Base-by-base conservation (phyloP, 352 stramenopile species). In the Pythium pectinolyticum region DNA sequence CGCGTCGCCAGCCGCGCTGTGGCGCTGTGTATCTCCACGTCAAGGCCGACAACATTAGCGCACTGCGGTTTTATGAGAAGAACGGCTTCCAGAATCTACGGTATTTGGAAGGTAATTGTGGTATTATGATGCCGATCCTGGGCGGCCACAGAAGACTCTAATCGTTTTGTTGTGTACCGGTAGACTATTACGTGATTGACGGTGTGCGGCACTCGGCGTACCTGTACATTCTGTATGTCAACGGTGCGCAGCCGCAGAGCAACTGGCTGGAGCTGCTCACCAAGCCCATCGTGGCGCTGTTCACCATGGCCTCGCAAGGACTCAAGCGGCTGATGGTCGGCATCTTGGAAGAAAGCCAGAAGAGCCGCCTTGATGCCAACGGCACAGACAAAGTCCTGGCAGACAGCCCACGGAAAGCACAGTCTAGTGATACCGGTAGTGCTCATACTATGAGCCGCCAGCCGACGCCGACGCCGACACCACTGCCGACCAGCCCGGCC, bases 11-110 rank as follows among this genome's bases (percentile, higher is more conserved):
- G 66, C 72, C 76, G 12, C 47, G 74, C 14, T 98, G 94, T 54
- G 92, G 93, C 25, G 93, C 90, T 0, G 79, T 99, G 15, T 99
- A 99, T 70, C 77, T 99, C 28, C 97, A 99, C 74, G 97, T 99
- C 11, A 99, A 99, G 68, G 95, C 88, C 7, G 96, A 97, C 69
- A 99, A 99, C 69, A 32, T 83, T 20, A 88, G 82, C 22, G 97
- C 97, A 0, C 85, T 98, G 67, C 83, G 84, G 62, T 98, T 99
- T 66, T 99, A 99, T 75, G 94, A 98, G 82, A 93, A 95, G 68
- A 92, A 98, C 57, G 94, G 92, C 9, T 99, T 99, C 66, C 82
- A 86, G 53, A 92, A 92, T 61, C 73, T 99, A 35, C 84, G 91
- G 34, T 95, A 90, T 61, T 92, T 99, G 46, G 70, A 95, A 87